Evolutionary conservation across 1,284 basidiomycete species (phyloP).

Genomic region (Fistulina hepatica): DNA sequence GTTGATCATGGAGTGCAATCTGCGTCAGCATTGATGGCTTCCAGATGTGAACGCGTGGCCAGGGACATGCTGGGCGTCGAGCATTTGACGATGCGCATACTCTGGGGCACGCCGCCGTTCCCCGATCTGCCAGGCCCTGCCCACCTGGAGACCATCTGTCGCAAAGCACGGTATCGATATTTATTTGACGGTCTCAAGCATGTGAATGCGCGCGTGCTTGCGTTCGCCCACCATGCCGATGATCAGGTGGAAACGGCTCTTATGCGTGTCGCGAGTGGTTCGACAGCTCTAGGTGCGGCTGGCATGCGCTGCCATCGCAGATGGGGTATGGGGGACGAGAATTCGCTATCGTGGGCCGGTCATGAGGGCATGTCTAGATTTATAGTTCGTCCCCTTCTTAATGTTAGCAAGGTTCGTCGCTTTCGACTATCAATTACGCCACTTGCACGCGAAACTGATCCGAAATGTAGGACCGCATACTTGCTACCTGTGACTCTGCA

Average conservation of each 20-base stretch:
- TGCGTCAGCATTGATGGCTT: slow-evolving; percentile 43
- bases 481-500: slow-evolving; percentile 60
- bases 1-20: slow-evolving; percentile 59
- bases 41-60: slow-evolving; percentile 34
- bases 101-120: slow-evolving; percentile 45
- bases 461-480: slow-evolving; percentile 47
- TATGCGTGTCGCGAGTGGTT: slow-evolving; percentile 52
- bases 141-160: slow-evolving; percentile 42
- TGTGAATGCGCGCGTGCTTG: slow-evolving; percentile 32
- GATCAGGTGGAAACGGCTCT: slow-evolving; percentile 72
- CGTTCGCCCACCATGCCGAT: slow-evolving; percentile 65
- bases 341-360: slow-evolving; percentile 33
- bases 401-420: slow-evolving; percentile 48
- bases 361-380: slow-evolving; percentile 49
- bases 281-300: slow-evolving; percentile 40
- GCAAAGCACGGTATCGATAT: slow-evolving; percentile 45
- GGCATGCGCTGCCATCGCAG: slow-evolving; percentile 56
- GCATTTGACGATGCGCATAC: slow-evolving; percentile 36
- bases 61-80: slow-evolving; percentile 29
- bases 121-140: slow-evolving; percentile 29
- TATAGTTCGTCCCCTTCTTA: slow-evolving; percentile 58
- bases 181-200: slow-evolving; percentile 41
- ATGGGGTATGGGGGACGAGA: slow-evolving; percentile 61
- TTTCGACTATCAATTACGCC: background rate
- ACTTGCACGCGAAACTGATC: background rate